Evolutionary conservation across 371 early-diverging fungal genomes (phyloP).

Genomic region (Parasitella parasitica): DNA sequence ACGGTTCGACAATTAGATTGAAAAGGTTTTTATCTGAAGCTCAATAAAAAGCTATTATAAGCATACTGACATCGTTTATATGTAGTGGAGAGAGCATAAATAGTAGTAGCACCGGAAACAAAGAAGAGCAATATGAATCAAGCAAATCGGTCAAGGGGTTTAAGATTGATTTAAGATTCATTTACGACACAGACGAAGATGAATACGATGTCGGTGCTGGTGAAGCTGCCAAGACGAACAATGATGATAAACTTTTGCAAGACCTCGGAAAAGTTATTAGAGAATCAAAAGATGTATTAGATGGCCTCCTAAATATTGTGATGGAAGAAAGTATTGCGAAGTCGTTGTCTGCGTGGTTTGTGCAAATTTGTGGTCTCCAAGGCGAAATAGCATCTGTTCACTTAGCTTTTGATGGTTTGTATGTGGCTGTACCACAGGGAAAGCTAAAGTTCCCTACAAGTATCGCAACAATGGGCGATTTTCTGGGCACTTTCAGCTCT

Average conservation of each 20-base stretch:
- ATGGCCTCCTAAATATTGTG: constrained; percentile 1
- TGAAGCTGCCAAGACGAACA: constrained; percentile 13
- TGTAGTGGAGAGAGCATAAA: too few relatives aligned
- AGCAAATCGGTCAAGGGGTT: neutral
- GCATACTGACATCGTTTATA: too few relatives aligned
- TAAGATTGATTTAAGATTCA: constrained; percentile 17
- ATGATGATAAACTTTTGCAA: constrained; percentile 3
- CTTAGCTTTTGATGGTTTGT: constrained; percentile 7
- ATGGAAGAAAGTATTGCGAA: constrained; percentile 9
- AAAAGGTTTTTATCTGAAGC: too few relatives aligned
- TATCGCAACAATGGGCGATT: constrained; percentile 5
- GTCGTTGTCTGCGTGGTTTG: constrained; percentile 4
- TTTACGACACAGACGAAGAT: constrained; percentile 13
- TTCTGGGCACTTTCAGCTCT: constrained; percentile 2
- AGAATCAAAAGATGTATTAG: constrained; percentile 14
- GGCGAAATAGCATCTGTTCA: constrained; percentile 5
- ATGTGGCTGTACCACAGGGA: constrained; percentile 6
- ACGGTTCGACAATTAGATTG: too few relatives aligned
- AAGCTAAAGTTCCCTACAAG: constrained; percentile 6
- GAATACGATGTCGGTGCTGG: constrained; percentile 19
- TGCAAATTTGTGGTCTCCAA: constrained; percentile 7
- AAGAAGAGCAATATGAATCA: too few relatives aligned
- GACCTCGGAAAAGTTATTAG: constrained; percentile 9
- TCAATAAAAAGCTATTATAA: too few relatives aligned
- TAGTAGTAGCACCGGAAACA: too few relatives aligned